Evolutionary conservation across 148 eudicot species (phyloP).

Genomic region (Chenopodium quinoa): DNA sequence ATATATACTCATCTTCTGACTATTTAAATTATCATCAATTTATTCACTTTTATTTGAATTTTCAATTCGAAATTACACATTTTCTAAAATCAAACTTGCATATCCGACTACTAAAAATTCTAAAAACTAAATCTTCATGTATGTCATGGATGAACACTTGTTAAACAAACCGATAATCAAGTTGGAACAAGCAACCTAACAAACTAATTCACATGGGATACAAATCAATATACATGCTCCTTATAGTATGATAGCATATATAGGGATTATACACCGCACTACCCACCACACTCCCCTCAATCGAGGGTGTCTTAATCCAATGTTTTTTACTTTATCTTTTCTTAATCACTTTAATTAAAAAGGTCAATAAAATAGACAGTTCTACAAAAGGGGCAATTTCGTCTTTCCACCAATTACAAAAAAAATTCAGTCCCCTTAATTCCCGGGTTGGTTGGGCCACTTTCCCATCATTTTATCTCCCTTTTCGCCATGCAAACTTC

Average conservation of each 20-base stretch:
- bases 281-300: neutral
- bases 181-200: neutral
- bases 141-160: too few relatives aligned
- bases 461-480: neutral
- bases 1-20: too few relatives aligned
- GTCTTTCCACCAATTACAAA: constrained; percentile 8
- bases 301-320: neutral
- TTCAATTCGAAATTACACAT: too few relatives aligned
- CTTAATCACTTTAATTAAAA: neutral
- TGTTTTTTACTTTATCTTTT: neutral
- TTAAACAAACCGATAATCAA: too few relatives aligned
- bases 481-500: constrained; percentile 17
- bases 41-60: too few relatives aligned
- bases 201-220: neutral
- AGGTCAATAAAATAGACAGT: neutral
- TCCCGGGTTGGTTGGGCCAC: constrained; percentile 25
- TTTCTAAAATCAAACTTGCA: too few relatives aligned
- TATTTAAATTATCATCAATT: too few relatives aligned
- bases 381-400: constrained; percentile 8
- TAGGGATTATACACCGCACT: constrained; percentile 2
- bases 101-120: too few relatives aligned
- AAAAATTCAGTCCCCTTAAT: constrained; percentile 15
- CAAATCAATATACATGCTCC: neutral
- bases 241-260: neutral
- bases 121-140: too few relatives aligned